Evolutionary conservation across 129 eudicot genomes (phyloP), one percentile per base, ranked within the genome.

Genomic region (Artemisia tridentata): DNA sequence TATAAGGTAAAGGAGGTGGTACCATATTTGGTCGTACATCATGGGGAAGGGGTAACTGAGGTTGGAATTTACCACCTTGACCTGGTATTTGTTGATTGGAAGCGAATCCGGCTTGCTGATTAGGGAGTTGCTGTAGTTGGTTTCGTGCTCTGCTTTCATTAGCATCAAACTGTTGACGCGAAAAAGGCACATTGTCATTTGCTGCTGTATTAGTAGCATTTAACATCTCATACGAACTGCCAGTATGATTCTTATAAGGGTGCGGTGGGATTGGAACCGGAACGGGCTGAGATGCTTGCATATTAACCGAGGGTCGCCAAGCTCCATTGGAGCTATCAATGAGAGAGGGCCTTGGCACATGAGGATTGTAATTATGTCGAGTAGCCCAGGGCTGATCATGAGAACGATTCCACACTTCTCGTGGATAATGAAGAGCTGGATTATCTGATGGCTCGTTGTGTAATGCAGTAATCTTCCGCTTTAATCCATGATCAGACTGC

Each of bases 401-500:
- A 11, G 83, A 79, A 14, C 79, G 79, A 64, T 70, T 85, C 73
- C 78, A 73, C 21, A 69, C 41, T 69, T 83, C 97, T 75, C 58
- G 86, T 20, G 87, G 74, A 57, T 72, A 72, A 51, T 53, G 88
- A 67, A 89, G 65, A 69, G 41, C 72, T 6, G 84, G 67, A 71
- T 74, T 72, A 29, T 80, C 95, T 61, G 82, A 72, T 19, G 75
- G 29, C 63, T 72, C 83, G 4, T 75, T 77, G 66, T 75, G 82
- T 15, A 78, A 76, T 71, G 85, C 87, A 16, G 71, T 2, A 51
- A 80, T 25, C 71, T 81, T 84, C 65, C 79, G 71, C 71, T 66
- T 75, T 67, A 72, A 66, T 69, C 87, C 90, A 71, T 61, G 78
- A 68, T 75, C 84, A 70, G 85, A 67, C 93, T 92, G 92, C 76